A percentile compares a stretch with the other conserved stretches of the same genome.
Evolutionary conservation across 495 filamentous ascomycete genomes (phyloP).

Genomic region (Alectoria sarmentosa): DNA sequence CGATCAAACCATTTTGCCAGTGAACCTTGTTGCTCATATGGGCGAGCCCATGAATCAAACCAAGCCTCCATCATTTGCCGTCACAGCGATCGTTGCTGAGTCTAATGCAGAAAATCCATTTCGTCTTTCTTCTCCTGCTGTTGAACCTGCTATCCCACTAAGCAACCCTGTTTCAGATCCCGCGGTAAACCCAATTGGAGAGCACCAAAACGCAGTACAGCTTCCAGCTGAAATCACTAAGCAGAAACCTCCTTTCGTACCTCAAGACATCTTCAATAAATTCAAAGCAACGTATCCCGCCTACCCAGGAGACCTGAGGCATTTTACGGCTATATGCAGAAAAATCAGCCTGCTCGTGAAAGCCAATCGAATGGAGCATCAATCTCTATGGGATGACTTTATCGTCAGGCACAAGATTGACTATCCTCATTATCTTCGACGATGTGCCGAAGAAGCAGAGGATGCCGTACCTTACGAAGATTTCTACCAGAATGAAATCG

Average conservation of each 20-base stretch:
- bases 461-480: conserved; percentile 24
- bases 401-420: conserved; percentile 43
- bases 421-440: conserved; percentile 34
- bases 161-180: neutral
- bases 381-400: conserved; percentile 63
- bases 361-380: conserved; percentile 36
- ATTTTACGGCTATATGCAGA: conserved; percentile 49
- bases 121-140: neutral
- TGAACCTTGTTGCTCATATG: neutral
- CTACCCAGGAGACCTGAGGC: conserved; percentile 45
- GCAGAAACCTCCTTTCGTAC: neutral
- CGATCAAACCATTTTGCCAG: neutral
- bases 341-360: conserved; percentile 45
- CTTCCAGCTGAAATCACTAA: neutral
- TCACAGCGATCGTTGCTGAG: neutral
- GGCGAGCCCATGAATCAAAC: neutral
- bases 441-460: conserved; percentile 26
- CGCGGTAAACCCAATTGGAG: neutral
- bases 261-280: conserved; percentile 36
- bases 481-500: conserved; percentile 23
- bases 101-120: neutral
- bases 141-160: neutral
- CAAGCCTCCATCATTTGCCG: neutral
- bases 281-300: conserved; percentile 52
- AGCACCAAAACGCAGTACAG: neutral